Evolutionary conservation across 306 rosid species (phyloP).

Genomic region (Mucuna pruriens): DNA sequence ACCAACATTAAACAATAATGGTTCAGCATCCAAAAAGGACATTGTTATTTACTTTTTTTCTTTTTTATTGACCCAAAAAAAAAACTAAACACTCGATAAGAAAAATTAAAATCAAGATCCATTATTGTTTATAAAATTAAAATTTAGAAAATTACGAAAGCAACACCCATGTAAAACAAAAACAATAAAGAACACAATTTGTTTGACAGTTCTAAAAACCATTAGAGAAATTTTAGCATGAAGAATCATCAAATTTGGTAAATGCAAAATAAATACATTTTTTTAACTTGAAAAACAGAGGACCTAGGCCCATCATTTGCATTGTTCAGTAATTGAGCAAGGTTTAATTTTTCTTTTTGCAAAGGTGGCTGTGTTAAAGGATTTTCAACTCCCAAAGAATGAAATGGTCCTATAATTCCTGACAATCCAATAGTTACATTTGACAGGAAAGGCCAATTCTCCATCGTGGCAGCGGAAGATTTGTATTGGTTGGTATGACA

Average conservation of each 20-base stretch:
- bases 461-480: conserved; percentile 50
- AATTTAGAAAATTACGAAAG: not conserved
- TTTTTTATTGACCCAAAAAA: not conserved
- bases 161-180: not conserved
- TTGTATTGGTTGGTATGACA: conserved; percentile 42
- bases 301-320: not conserved
- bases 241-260: conserved; percentile 38
- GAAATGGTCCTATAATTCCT: conserved; percentile 53
- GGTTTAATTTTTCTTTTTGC: conserved; percentile 28
- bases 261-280: conserved; percentile 29
- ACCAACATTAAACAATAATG: not conserved
- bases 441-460: conserved; percentile 46
- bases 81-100: not conserved
- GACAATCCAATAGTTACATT: conserved; percentile 50
- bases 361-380: conserved; percentile 59
- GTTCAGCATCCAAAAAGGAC: not conserved
- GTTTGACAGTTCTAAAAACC: conserved; percentile 41
- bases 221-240: conserved; percentile 42
- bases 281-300: conserved; percentile 4
- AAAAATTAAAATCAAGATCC: not conserved
- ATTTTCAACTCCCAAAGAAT: conserved; percentile 47
- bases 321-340: not conserved
- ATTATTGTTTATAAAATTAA: not conserved
- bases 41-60: not conserved
- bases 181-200: conserved; percentile 18